Evolutionary conservation across 202 grass and related monocot species (phyloP), one percentile per base, ranked within the genome.

Genomic region (Setaria italica): DNA sequence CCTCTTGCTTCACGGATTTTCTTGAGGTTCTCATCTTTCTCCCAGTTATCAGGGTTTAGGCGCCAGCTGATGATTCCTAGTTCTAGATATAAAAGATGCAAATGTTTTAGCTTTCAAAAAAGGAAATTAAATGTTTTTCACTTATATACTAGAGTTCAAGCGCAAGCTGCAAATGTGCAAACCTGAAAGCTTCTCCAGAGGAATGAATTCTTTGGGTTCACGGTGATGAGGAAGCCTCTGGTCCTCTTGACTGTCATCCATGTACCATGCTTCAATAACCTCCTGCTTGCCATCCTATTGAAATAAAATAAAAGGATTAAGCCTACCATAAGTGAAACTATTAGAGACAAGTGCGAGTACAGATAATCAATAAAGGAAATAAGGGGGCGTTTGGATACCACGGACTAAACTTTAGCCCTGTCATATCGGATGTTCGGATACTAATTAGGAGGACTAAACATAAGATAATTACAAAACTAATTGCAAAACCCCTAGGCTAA

Each of bases 1-100:
- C 88, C 90, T 75, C 94, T 94, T 20, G 89, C 94, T 85, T 97
- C 94, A 53, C 94, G 87, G 33, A 97, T 94, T 81, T 90, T 97
- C 84, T 97, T 97, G 45, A 97, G 90, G 67, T 90, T 81, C 47
- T 92, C 91, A 90, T 94, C 91, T 80, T 76, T 97, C 84, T 94
- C 91, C 87, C 92, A 94, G 76, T 92, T 86, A 76, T 83, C 83
- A 70, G 89, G 65, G 72, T 83, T 82, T 48, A 97, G 84, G 14
- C 77, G 89, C 94, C 91, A 97, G 83, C 89, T 92, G 55, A 94
- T 41, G 76, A 97, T 87, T 87, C 91, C 94, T 30, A 97, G 82
- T 80, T 97, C 94, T 97, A 79, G 46, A 91, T 64, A 84, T 4
- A 74, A 62, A 65, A 78, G 29, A 80, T 70, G 17, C 12, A 51